Evolutionary conservation across 495 filamentous ascomycete genomes (phyloP), one percentile per base, ranked within the genome.

Genomic region (Penicillium egyptiacum): DNA sequence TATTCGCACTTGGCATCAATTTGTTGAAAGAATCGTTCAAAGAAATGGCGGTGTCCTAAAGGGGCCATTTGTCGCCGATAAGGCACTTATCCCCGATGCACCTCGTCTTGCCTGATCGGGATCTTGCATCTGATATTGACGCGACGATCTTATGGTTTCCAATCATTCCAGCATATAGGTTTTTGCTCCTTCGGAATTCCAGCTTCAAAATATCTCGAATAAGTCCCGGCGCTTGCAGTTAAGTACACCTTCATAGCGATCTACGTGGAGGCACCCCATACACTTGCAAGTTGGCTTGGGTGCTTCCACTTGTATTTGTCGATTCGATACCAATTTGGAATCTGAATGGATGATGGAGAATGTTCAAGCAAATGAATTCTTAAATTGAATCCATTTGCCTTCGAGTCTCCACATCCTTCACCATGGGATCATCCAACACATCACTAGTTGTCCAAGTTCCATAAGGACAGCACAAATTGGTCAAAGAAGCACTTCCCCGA

Each of bases 401-500:
- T 30, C 9, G 9, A 30, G 10, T 43, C 2, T 23, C 17, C 19
- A 3, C 17, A 46, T 46, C 20, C 43, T 11, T 37, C 9, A 43
- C 7, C 39, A 43, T 43, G 39, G 11, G 37, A 42, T 16, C 47
- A 50, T 17, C 16, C 28, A 53, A 30, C 12, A 41, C 39, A 22
- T 43, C 50, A 5, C 40, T 53, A 0, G 6, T 61, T n/a, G 22
- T 57, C 23, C 25, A 49, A n/a, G 48, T 53, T 12, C 17, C 33
- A 35, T 33, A 25, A 33, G 33, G 53, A 4, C 7, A 51, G 3
- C 23, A 41, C 26, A 43, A 37, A 23, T 40, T 49, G 26, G 42
- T 51, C 25, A 37, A 57, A 40, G 58, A 53, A 44, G 25, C 56
- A 44, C 41, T 22, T 43, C 43, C 30, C 8, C 6, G 25, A 26